Base-by-base conservation (phyloP, 2,329 filamentous ascomycete species). In the Dothideomycetidae sp. region DNA sequence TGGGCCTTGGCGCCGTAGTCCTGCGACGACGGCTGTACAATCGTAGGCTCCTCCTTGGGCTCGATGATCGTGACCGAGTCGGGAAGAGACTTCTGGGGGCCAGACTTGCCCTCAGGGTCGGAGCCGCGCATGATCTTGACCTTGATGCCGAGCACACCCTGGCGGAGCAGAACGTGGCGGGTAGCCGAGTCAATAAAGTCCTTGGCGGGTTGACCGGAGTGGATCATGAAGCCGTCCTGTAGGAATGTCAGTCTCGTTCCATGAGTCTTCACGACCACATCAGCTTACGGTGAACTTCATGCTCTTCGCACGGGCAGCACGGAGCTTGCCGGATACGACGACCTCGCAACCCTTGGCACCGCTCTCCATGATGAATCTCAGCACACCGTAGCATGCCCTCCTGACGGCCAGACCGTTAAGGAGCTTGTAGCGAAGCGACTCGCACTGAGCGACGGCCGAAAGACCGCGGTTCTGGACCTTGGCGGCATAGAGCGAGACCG, bases 91-190 rank as follows among this genome's bases (percentile, higher is more conserved):
- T 96, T 94, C 70, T 86, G 83, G 57, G 88, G 86, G 54, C 90
- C 85, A 58, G 84, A 78, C 80, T 98, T 98, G 78, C 90, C 90
- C 71, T 96, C 85, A 64, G 90, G 90, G 73, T 98, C 90, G 56
- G 84, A 90, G 63, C 90, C 90, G 66, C 92, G 86, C 90, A 98
- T 98, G 73, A 98, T 98, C 86, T 98, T 98, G 69, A 98, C 90
- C 79, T 98, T 98, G 74, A 98, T 98, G 72, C 90, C 90, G 52
- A 98, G 75, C 52, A 98, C 90, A 82, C 90, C 90, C 75, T 98
- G 90, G 71, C 92, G 83, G 67, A 98, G 86, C 53, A 98, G 85
- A 58, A 98, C 90, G 83, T 98, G 90, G 58, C 90, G 90, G 60
- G 90, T 96, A 56, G 92, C 92, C 59, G 71, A 75, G 75, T 98